Evolutionary conservation across 2,329 filamentous ascomycete genomes (phyloP).

Genomic region (Paraconiothyrium brasiliense): DNA sequence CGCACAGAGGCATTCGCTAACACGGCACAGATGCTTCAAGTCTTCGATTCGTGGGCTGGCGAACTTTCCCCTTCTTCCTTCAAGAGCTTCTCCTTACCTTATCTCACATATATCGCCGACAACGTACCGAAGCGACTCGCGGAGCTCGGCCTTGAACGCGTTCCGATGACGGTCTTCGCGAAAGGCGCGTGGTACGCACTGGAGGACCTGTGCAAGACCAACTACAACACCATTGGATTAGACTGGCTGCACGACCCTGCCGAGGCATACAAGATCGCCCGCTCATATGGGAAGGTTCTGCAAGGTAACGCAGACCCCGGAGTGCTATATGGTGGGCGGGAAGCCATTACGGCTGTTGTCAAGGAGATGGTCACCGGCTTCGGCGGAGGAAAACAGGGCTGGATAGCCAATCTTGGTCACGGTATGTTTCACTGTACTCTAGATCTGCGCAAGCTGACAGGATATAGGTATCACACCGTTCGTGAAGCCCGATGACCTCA

Average conservation of each 20-base stretch:
- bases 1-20: conserved; percentile 23
- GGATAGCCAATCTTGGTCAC: conserved; percentile 97
- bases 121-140: conserved; percentile 78
- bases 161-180: conserved; percentile 98
- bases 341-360: conserved; percentile 82
- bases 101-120: conserved; percentile 82
- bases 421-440: conserved; percentile 63
- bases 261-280: conserved; percentile 80
- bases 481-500: conserved; percentile 91
- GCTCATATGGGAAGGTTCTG: conserved; percentile 75
- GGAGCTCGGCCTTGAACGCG: conserved; percentile 77
- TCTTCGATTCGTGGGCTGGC: conserved; percentile 98
- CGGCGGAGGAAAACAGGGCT: conserved; percentile 82
- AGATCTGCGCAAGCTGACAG: conserved; percentile 26
- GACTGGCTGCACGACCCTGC: conserved; percentile 95
- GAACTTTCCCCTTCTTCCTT: conserved; percentile 88
- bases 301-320: conserved; percentile 98
- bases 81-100: conserved; percentile 85
- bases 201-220: conserved; percentile 84
- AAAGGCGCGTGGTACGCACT: conserved; percentile 98
- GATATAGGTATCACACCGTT: conserved; percentile 85
- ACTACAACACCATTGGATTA: conserved; percentile 92
- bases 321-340: conserved; percentile 84
- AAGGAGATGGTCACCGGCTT: conserved; percentile 90
- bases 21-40: conserved; percentile 76